phyloP scores from a whole-genome alignment of 306 rosid genomes.

The Glycine soja region DNA sequence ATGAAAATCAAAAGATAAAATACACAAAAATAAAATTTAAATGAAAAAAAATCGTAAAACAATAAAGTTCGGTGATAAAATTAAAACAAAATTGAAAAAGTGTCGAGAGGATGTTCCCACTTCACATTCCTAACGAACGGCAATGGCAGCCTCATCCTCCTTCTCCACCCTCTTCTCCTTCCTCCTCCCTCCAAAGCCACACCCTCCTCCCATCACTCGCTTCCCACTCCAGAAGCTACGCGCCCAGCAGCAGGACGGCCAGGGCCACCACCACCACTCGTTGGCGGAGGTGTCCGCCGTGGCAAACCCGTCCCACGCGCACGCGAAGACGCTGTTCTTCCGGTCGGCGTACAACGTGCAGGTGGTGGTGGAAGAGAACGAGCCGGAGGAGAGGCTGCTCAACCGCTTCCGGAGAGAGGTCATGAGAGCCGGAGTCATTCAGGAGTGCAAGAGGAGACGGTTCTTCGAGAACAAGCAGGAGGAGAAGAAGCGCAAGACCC shows the following conservation, averaged over 20 bases:
- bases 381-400: conserved; percentile 81
- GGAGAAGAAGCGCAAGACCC: conserved; percentile 73
- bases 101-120: too few species aligned
- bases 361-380: conserved; percentile 74
- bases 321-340: conserved; percentile 61
- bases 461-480: conserved; percentile 77
- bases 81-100: too few species aligned
- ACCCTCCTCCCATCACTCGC: too few species aligned
- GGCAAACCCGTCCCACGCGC: conserved; percentile 61
- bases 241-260: background rate
- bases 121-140: too few species aligned
- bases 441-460: conserved; percentile 75
- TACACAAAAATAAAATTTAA: too few species aligned
- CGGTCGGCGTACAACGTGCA: conserved; percentile 70
- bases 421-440: conserved; percentile 79
- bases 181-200: too few species aligned
- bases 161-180: too few species aligned
- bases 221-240: background rate
- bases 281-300: conserved; percentile 33
- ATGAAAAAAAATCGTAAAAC: too few species aligned
- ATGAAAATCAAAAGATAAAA: too few species aligned
- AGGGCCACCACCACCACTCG: background rate
- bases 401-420: conserved; percentile 81
- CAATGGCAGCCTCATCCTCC: too few species aligned
- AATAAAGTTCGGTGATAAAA: too few species aligned